phyloP scores from a whole-genome alignment of 768 basidiomycete genomes.

The Agaricus subrufescens region DNA sequence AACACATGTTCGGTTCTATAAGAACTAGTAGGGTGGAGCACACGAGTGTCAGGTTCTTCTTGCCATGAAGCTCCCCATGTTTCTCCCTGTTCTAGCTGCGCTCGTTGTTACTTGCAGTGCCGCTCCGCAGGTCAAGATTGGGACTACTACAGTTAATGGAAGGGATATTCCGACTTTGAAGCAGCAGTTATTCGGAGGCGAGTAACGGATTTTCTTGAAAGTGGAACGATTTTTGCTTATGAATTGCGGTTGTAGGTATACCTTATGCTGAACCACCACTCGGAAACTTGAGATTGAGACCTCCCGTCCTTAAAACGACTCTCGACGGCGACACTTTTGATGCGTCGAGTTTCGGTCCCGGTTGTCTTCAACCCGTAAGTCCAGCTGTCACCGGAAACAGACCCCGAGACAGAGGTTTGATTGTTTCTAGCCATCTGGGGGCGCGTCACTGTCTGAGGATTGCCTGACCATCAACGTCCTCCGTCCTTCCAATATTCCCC shows the following conservation, averaged over 20 bases:
- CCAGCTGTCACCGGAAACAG: neutral
- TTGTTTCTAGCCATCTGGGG: slow-evolving; percentile 15
- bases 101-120: slow-evolving; percentile 11
- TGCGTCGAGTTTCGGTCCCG: slow-evolving; percentile 40
- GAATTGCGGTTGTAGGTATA: slow-evolving; percentile 29
- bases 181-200: slow-evolving; percentile 47
- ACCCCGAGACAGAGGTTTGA: slow-evolving; percentile 4
- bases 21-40: neutral
- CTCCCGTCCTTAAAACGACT: slow-evolving; percentile 40
- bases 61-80: neutral
- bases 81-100: slow-evolving; percentile 5
- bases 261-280: slow-evolving; percentile 53
- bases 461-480: slow-evolving; percentile 58
- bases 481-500: slow-evolving; percentile 33
- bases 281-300: slow-evolving; percentile 39
- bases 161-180: slow-evolving; percentile 26
- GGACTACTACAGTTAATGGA: slow-evolving; percentile 33
- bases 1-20: neutral
- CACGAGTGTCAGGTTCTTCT: neutral
- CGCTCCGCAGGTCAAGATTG: slow-evolving; percentile 33
- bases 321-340: slow-evolving; percentile 31
- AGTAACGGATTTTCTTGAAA: neutral
- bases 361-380: slow-evolving; percentile 44
- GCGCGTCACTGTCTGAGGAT: slow-evolving; percentile 43
- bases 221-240: neutral